Conservation (phyloP, 2,329 filamentous ascomycete species). For the Aspergillus pseudotamarii region DNA sequence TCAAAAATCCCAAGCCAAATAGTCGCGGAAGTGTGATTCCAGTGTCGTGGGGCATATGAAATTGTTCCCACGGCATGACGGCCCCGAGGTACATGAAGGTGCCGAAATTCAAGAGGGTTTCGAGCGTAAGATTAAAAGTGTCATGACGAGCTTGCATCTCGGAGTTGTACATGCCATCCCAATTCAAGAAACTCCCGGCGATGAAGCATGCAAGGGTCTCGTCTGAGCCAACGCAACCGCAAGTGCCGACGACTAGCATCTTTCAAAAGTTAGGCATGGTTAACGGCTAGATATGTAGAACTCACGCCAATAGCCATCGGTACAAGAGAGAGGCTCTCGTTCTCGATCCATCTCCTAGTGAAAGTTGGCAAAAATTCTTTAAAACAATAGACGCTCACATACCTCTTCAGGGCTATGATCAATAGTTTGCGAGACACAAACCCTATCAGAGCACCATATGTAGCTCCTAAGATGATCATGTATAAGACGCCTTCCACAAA, state of each 20-base stretch:
- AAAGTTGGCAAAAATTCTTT: not conserved
- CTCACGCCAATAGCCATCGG: conserved; percentile 54
- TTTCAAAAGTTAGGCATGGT: conserved; percentile 20
- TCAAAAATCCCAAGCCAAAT: conserved; percentile 55
- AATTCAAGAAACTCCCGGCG: conserved; percentile 63
- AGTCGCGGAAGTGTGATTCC: conserved; percentile 57
- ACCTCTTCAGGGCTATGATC: conserved; percentile 41
- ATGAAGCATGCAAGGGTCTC: conserved; percentile 65
- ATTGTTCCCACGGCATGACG: conserved; percentile 59
- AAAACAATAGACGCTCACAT: not conserved
- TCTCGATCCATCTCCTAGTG: conserved; percentile 58
- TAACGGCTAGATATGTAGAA: not conserved
- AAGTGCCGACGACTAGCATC: conserved; percentile 62
- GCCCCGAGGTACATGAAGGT: conserved; percentile 64
- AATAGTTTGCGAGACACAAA: conserved; percentile 52
- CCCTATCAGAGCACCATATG: conserved; percentile 57
- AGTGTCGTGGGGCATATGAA: conserved; percentile 55
- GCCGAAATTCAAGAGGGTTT: conserved; percentile 62
- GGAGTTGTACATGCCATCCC: conserved; percentile 62
- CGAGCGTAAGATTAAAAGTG: conserved; percentile 62
- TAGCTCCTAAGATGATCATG: conserved; percentile 57
- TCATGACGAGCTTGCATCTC: conserved; percentile 61
- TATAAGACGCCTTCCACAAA: conserved; percentile 64
- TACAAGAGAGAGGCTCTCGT: conserved; percentile 57
- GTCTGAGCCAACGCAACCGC: conserved; percentile 60